Conservation (phyloP, 2,329 filamentous ascomycete species). For the Trichoderma aggressivum region DNA sequence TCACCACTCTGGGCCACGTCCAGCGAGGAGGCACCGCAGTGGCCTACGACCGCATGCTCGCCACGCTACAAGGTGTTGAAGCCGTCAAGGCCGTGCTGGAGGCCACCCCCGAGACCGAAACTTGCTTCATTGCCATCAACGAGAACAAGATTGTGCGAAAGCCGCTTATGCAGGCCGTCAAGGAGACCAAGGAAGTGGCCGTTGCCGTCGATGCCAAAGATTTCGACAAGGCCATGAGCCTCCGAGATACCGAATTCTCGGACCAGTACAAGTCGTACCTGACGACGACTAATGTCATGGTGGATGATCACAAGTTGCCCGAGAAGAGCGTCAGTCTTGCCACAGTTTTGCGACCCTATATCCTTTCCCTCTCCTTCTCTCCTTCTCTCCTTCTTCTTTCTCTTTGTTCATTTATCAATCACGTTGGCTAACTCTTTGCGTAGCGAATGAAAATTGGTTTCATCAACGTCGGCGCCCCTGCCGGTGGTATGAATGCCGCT, state of each 20-base stretch:
- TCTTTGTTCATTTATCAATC: background rate
- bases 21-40: slow-evolving; percentile 90
- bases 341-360: background rate
- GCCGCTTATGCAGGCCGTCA: slow-evolving; percentile 83
- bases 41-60: slow-evolving; percentile 90
- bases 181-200: slow-evolving; percentile 79
- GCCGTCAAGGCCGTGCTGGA: slow-evolving; percentile 90
- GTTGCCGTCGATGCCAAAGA: slow-evolving; percentile 79
- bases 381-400: background rate
- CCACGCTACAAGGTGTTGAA: slow-evolving; percentile 90
- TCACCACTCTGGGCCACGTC: slow-evolving; percentile 95
- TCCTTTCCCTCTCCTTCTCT: background rate
- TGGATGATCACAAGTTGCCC: slow-evolving; percentile 64
- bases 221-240: slow-evolving; percentile 80
- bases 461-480: slow-evolving; percentile 93
- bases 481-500: slow-evolving; percentile 97
- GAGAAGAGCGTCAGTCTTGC: slow-evolving; percentile 59
- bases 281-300: slow-evolving; percentile 80
- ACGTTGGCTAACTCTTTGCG: background rate
- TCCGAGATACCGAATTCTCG: slow-evolving; percentile 88
- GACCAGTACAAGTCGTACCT: slow-evolving; percentile 90
- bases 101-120: slow-evolving; percentile 82
- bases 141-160: slow-evolving; percentile 97
- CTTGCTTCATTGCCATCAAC: slow-evolving; percentile 91
- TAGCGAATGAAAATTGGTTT: slow-evolving; percentile 91